Base-by-base conservation (phyloP, 495 filamentous ascomycete species). In the Friedmanniomyces simplex region DNA sequence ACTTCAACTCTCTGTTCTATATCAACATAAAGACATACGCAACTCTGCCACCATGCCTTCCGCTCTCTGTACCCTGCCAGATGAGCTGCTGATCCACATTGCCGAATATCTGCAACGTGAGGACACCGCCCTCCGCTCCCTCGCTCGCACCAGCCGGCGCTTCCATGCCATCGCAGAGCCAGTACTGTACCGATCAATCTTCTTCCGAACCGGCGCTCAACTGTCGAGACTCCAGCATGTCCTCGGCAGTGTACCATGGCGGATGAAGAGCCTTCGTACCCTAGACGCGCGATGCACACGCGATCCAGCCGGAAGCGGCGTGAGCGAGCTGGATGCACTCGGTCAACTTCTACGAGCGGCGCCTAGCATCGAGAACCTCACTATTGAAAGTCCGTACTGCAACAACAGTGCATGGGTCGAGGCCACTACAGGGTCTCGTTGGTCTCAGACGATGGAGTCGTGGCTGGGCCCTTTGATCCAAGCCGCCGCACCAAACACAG, bases 371-470 rank as follows among this genome's bases (percentile, higher is more conserved):
- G 25, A 18, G 8, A 39, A 55, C 16, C 34, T 47, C 26, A 55
- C 26, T 4, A 16, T 55, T 20, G 53, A 55, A 25, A 55, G 53
- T 41, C 53, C 53, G 16, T 55, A 36, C 34, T 55, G 53, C 42
- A 55, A 55, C 41, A 14, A 32, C 39, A 22, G 18, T 14, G 6
- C 16, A 20, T 54, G 52, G 52, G 2, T 7, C 8, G 12, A 24
- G 30, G 50, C 50, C 16, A 52, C 16, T 22, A 24, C 14, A 11
- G 30, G 8, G 4, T 34, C 18, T 26, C 6, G 50, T 16, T 52
- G 32, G 34, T 12, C 14, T 7, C 34, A n/a, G 22, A 41, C 30
- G 22, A 43, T 41, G 32, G 7, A 18, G 8, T 8, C 2, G 7
- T 41, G 52, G 52, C 37, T 43, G 18, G 12, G 28, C 2, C 18